A percentile compares a stretch with the other conserved stretches of the same genome.
Conservation (phyloP, 208 protist genomes). For the Porcisia deanei region DNA sequence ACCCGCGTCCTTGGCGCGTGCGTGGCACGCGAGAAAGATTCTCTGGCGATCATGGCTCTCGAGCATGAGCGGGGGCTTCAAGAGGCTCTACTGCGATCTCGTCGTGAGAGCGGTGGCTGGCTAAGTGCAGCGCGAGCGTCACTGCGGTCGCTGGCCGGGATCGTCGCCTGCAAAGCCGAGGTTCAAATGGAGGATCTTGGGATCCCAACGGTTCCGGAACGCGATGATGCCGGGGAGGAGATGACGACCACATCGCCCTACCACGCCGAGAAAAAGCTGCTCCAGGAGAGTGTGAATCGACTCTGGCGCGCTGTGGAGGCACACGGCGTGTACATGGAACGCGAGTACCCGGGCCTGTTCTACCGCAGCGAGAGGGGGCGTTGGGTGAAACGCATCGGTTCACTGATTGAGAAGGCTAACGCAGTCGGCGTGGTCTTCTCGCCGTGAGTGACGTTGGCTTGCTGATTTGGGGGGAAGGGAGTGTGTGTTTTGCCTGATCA, state of each 20-base stretch:
- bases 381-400: constrained; percentile 39
- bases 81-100: constrained; percentile 19
- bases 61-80: constrained; percentile 25
- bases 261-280: constrained; percentile 45
- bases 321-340: constrained; percentile 66
- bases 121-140: constrained; percentile 30
- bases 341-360: constrained; percentile 59
- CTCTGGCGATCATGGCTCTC: constrained; percentile 32
- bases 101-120: constrained; percentile 24
- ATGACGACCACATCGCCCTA: constrained; percentile 60
- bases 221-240: constrained; percentile 40
- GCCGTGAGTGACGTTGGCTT: constrained; percentile 12
- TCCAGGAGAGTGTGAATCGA: constrained; percentile 48
- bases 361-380: constrained; percentile 60
- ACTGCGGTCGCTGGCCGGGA: constrained; percentile 32
- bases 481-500: background rate
- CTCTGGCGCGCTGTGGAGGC: constrained; percentile 64
- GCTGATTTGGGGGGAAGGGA: background rate
- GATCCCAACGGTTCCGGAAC: constrained; percentile 16
- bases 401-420: constrained; percentile 54
- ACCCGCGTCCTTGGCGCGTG: constrained; percentile 29
- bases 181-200: constrained; percentile 36
- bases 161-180: constrained; percentile 67
- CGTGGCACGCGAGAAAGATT: constrained; percentile 32
- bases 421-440: constrained; percentile 77